Conservation (phyloP, 2,329 filamentous ascomycete genomes). For the Corinectria fuckeliana region DNA sequence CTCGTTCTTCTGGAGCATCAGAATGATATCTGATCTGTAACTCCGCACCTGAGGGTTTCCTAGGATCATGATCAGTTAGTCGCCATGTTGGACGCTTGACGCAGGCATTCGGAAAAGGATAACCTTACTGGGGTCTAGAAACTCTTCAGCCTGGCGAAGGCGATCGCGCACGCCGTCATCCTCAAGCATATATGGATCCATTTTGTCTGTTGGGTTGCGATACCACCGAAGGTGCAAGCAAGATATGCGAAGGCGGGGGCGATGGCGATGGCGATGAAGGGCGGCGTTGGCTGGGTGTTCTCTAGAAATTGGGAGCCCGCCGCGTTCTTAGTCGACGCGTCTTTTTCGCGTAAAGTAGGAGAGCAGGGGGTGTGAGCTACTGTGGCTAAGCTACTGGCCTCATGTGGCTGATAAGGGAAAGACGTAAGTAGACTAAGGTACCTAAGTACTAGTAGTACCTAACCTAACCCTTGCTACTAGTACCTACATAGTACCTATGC, state of each 20-base stretch:
- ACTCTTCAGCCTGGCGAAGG: constrained; percentile 86
- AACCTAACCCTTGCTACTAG: too few species aligned
- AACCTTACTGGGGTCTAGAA: constrained; percentile 85
- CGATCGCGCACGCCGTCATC: constrained; percentile 87
- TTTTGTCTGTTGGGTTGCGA: constrained; percentile 45
- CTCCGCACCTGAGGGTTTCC: constrained; percentile 66
- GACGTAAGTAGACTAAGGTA: background rate
- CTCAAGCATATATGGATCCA: constrained; percentile 78
- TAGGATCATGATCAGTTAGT: constrained; percentile 16
- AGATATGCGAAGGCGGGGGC: constrained; percentile 23
- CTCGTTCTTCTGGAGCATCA: constrained; percentile 74
- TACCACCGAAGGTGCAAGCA: constrained; percentile 12
- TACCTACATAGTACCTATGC: too few species aligned
- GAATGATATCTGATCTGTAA: constrained; percentile 88
- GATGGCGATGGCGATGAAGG: constrained; percentile 22
- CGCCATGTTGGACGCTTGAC: too few species aligned
- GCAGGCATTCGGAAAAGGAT: background rate
- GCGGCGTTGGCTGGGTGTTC: constrained; percentile 26
- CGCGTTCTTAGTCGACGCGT: constrained; percentile 31
- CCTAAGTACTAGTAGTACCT: too few species aligned
- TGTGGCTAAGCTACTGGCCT: background rate
- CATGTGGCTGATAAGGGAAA: background rate
- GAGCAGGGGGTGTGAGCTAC: background rate
- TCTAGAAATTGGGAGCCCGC: constrained; percentile 26
- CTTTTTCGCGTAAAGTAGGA: constrained; percentile 39